Percentiles rank a stretch among this genome's conserved stretches.
These are phyloP conservation scores for Glaciozyma martinii DNA, from an alignment of 768 basidiomycete genomes.

Conservation along the genomic window DNA sequence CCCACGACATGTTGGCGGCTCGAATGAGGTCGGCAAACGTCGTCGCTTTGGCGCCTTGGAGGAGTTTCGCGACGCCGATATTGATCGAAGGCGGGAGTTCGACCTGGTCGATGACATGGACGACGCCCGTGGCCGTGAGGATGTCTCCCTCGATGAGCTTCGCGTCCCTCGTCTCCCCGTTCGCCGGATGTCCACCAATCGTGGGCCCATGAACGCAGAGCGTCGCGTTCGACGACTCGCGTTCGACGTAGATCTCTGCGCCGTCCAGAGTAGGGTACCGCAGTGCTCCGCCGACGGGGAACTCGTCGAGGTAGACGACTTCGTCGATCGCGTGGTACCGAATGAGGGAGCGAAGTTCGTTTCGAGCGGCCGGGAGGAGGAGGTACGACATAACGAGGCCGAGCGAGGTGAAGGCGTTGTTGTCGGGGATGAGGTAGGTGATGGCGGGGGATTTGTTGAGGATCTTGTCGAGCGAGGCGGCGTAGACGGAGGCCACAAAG, in stretches of 20 bases:
- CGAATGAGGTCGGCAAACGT: slow-evolving; percentile 78
- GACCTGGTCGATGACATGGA: slow-evolving; percentile 63
- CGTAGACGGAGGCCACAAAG: slow-evolving; percentile 82
- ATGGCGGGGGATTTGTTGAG: slow-evolving; percentile 56
- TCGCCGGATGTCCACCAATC: slow-evolving; percentile 34
- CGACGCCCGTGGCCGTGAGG: slow-evolving; percentile 78
- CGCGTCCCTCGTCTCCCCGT: slow-evolving; percentile 40
- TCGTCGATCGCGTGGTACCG: slow-evolving; percentile 74
- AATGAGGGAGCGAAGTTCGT: slow-evolving; percentile 72
- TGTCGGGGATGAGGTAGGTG: slow-evolving; percentile 78
- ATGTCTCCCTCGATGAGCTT: slow-evolving; percentile 44
- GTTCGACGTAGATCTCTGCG: slow-evolving; percentile 64
- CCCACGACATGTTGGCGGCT: slow-evolving; percentile 82
- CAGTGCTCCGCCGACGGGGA: slow-evolving; percentile 50
- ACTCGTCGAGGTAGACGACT: slow-evolving; percentile 59
- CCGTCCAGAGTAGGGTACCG: slow-evolving; percentile 61
- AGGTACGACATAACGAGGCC: slow-evolving; percentile 85
- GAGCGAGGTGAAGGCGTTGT: slow-evolving; percentile 76
- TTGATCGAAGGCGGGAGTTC: slow-evolving; percentile 64
- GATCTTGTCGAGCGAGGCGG: slow-evolving; percentile 66
- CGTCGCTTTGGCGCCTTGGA: slow-evolving; percentile 75
- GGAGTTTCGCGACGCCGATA: slow-evolving; percentile 74
- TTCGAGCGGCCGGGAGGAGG: slow-evolving; percentile 58
- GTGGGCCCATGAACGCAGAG: slow-evolving; percentile 30
- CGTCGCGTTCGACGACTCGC: slow-evolving; percentile 34